These are phyloP conservation scores for Ustulina deusta DNA, from an alignment of 2,329 filamentous ascomycete genomes.

Conservation along the genomic window DNA sequence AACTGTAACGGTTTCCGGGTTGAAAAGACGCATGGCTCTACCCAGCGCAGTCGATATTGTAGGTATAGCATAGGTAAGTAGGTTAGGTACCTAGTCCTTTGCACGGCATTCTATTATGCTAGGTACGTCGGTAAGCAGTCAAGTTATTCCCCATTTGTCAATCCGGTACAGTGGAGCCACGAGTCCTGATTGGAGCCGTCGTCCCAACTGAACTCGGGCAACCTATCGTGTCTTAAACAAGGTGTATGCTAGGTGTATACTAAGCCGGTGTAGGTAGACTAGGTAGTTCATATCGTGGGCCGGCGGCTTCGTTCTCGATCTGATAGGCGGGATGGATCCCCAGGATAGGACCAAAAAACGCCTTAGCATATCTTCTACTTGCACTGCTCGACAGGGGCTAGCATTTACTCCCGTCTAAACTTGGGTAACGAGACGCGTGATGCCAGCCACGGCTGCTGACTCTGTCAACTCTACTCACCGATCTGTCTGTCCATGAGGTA, in stretches of 20 bases:
- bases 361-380: neutral
- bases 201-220: neutral
- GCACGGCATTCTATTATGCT: too few relatives aligned
- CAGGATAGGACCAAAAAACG: neutral
- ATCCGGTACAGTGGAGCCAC: constrained; percentile 9
- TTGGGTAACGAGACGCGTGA: constrained; percentile 7
- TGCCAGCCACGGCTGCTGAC: constrained; percentile 20
- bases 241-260: neutral
- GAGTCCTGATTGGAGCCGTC: constrained; percentile 9
- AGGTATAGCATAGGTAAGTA: neutral
- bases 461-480: neutral
- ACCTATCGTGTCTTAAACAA: neutral
- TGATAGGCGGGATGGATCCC: constrained; percentile 21
- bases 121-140: too few relatives aligned
- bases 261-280: too few relatives aligned
- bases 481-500: constrained; percentile 3
- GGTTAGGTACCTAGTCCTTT: too few relatives aligned
- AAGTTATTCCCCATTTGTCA: constrained; percentile 22
- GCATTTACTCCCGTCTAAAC: constrained; percentile 22
- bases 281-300: constrained; percentile 16
- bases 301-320: constrained; percentile 31
- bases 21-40: constrained; percentile 2
- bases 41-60: constrained; percentile 2
- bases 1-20: constrained; percentile 10
- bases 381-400: constrained; percentile 13